Percentiles rank a stretch among this genome's conserved stretches.
Evolutionary conservation across 1,284 basidiomycete genomes (phyloP).

Genomic region (Leccinum variabile): DNA sequence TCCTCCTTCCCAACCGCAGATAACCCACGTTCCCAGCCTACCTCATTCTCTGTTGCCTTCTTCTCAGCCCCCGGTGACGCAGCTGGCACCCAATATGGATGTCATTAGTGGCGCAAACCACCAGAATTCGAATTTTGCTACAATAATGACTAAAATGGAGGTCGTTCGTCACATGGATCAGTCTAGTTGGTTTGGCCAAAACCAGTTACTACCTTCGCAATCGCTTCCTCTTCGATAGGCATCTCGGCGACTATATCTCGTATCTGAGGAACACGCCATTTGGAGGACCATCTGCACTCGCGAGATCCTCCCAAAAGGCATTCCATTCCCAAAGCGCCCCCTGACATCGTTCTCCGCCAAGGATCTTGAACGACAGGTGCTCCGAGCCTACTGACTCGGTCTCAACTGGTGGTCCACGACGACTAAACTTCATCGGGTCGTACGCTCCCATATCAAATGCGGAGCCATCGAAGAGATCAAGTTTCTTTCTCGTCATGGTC

Average conservation of each 20-base stretch:
- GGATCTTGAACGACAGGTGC: conserved; percentile 47
- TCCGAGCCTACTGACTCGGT: conserved; percentile 46
- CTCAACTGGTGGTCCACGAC: conserved; percentile 44
- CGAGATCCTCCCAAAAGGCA: conserved; percentile 44
- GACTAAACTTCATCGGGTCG: conserved; percentile 27
- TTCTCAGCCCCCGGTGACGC: conserved; percentile 17
- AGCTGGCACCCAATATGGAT: conserved; percentile 11
- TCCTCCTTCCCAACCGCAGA: conserved; percentile 24
- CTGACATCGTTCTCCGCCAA: conserved; percentile 35
- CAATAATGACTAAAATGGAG: conserved; percentile 37
- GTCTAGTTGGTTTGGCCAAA: conserved; percentile 23
- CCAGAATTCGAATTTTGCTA: conserved; percentile 26
- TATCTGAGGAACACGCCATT: conserved; percentile 49
- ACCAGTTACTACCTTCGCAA: conserved; percentile 22
- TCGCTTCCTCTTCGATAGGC: conserved; percentile 37
- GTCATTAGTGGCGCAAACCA: conserved; percentile 19
- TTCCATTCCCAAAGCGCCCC: conserved; percentile 45
- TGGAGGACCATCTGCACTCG: conserved; percentile 52
- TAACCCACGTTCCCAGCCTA: conserved; percentile 8
- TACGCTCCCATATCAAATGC: conserved; percentile 33
- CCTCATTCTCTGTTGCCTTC: conserved; percentile 19
- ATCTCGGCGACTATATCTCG: conserved; percentile 43
- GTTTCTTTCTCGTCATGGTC: conserved; percentile 47
- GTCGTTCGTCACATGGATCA: conserved; percentile 35
- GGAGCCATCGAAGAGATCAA: conserved; percentile 52